phyloP scores from a whole-genome alignment of 176 grass and related monocot genomes.

The Triticum urartu region DNA sequence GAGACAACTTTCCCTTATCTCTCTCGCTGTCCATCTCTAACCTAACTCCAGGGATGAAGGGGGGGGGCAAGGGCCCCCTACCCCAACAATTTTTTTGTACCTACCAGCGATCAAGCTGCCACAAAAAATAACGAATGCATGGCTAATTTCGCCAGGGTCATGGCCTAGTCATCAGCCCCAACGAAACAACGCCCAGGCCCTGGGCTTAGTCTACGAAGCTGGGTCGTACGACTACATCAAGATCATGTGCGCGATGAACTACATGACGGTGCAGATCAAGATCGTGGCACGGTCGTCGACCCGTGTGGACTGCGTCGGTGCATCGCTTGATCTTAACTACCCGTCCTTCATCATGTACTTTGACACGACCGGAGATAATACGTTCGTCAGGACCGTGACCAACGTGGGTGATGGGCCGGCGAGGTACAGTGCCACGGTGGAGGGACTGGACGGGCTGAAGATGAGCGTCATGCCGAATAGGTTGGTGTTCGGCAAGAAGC shows the following conservation, averaged over 20 bases:
- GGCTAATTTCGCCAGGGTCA: too few relatives aligned
- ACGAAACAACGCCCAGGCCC: slow-evolving; percentile 9
- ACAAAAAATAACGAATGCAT: too few relatives aligned
- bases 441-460: slow-evolving; percentile 37
- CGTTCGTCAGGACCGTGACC: slow-evolving; percentile 55
- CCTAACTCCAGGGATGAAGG: too few relatives aligned
- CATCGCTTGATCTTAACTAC: slow-evolving; percentile 78
- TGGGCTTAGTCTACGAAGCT: slow-evolving; percentile 73
- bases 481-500: slow-evolving; percentile 45
- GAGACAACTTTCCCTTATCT: too few relatives aligned
- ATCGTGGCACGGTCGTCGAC: slow-evolving; percentile 36
- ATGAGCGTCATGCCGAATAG: slow-evolving; percentile 32
- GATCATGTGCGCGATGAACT: slow-evolving; percentile 82
- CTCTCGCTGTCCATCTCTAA: too few relatives aligned
- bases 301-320: slow-evolving; percentile 40
- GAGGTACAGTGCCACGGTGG: slow-evolving; percentile 52
- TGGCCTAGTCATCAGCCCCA: too few relatives aligned
- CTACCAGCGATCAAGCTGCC: too few relatives aligned
- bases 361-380: not conserved
- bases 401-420: slow-evolving; percentile 53
- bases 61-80: too few relatives aligned
- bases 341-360: slow-evolving; percentile 74
- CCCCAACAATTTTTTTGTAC: too few relatives aligned
- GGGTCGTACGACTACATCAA: slow-evolving; percentile 54
- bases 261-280: slow-evolving; percentile 60